phyloP scores from a whole-genome alignment of 495 filamentous ascomycete species.

The Niebla homalea region DNA sequence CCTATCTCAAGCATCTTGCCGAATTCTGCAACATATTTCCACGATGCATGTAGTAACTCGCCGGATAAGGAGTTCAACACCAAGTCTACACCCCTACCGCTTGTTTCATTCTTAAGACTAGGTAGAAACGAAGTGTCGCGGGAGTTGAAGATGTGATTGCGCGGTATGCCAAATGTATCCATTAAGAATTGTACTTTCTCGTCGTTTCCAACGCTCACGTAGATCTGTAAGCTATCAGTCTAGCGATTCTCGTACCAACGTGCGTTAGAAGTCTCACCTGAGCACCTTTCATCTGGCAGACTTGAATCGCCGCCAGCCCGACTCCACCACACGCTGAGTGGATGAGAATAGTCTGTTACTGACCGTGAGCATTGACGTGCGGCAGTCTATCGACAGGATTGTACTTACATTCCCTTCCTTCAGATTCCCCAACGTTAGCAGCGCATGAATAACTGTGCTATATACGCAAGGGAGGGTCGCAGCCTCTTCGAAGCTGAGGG shows the following conservation, averaged over 20 bases:
- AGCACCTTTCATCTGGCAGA: constrained; percentile 15
- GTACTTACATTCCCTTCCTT: constrained; percentile 19
- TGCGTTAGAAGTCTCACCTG: constrained; percentile 2
- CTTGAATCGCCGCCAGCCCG: constrained; percentile 6
- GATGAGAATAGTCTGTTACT: constrained; percentile 25
- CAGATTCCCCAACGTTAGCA: constrained; percentile 13
- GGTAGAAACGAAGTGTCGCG: constrained; percentile 29
- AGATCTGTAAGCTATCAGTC: neutral
- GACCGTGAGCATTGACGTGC: constrained; percentile 27
- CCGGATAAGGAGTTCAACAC: constrained; percentile 41
- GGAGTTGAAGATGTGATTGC: constrained; percentile 37
- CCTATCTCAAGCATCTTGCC: constrained; percentile 44
- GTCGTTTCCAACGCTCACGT: constrained; percentile 21
- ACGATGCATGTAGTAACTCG: constrained; percentile 34
- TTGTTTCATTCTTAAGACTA: constrained; percentile 32
- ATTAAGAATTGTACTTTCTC: constrained; percentile 29
- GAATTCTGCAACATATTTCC: constrained; percentile 41
- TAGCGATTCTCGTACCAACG: neutral
- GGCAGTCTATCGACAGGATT: constrained; percentile 34
- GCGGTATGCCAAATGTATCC: constrained; percentile 20
- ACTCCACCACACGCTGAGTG: constrained; percentile 30
- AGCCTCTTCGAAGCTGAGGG: constrained; percentile 21
- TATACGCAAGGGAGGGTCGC: constrained; percentile 19
- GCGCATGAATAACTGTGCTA: constrained; percentile 19
- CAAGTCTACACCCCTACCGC: constrained; percentile 37